Percentiles rank a stretch among this genome's conserved stretches.
Evolutionary conservation across 2,329 filamentous ascomycete species (phyloP).

Genomic region (Achaetomium macrosporum): DNA sequence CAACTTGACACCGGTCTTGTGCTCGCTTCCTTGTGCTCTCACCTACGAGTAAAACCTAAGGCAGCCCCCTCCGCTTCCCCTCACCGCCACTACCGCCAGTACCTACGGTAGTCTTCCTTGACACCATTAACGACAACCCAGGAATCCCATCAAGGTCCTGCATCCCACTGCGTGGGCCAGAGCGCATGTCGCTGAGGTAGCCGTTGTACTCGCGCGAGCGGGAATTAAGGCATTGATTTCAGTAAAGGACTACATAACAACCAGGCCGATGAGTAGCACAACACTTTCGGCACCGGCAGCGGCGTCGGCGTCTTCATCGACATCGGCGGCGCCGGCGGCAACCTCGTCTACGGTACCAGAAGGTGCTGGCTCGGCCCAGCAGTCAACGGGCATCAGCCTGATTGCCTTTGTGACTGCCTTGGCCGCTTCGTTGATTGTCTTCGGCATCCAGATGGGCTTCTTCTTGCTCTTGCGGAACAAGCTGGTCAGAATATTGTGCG

Average conservation of each 20-base stretch:
- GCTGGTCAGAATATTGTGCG: conserved; percentile 75
- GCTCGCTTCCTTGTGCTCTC: not conserved
- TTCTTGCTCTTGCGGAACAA: conserved; percentile 75
- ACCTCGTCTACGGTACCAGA: conserved; percentile 8
- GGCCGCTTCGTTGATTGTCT: conserved; percentile 55
- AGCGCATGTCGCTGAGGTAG: conserved; percentile 6
- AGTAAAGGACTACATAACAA: not conserved
- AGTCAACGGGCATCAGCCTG: conserved; percentile 39
- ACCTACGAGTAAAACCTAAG: no score
- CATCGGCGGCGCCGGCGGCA: conserved; percentile 1
- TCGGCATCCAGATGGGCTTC: conserved; percentile 57
- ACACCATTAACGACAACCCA: not conserved
- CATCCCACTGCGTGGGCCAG: not conserved
- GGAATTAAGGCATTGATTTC: not conserved
- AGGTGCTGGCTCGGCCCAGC: conserved; percentile 24
- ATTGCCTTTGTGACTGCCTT: conserved; percentile 61
- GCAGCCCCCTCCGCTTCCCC: no score
- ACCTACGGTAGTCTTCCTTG: not conserved
- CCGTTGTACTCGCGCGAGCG: not conserved
- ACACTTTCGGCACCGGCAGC: conserved; percentile 4
- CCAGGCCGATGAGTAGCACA: conserved; percentile 11
- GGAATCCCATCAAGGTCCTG: not conserved
- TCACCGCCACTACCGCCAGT: not conserved
- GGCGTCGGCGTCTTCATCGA: conserved; percentile 1
- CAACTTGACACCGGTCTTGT: not conserved